Evolutionary conservation across 2,329 filamentous ascomycete genomes (phyloP).

Genomic region (Xylaria sp.): DNA sequence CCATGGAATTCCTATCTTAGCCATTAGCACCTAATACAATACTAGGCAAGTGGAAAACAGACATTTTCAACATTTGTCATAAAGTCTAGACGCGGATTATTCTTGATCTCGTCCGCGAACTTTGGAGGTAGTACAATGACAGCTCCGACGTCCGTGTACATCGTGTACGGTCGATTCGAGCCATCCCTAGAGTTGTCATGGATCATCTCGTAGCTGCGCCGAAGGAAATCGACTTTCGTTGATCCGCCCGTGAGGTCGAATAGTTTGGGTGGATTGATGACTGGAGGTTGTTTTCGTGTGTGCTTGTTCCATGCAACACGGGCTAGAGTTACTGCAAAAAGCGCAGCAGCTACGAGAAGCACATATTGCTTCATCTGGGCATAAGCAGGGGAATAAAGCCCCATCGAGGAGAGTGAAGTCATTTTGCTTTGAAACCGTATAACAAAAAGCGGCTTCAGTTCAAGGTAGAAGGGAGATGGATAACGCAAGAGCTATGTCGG

Average conservation of each 20-base stretch:
- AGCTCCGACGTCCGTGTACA: constrained; percentile 17
- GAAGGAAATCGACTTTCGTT: constrained; percentile 24
- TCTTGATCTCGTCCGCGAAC: constrained; percentile 27
- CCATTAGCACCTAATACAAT: constrained; percentile 3
- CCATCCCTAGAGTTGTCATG: background rate
- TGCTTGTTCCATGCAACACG: constrained; percentile 4
- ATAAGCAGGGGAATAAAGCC: background rate
- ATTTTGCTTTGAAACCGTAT: background rate
- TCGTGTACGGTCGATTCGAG: constrained; percentile 17
- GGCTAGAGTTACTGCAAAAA: constrained; percentile 8
- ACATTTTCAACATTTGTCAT: background rate
- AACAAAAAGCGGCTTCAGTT: background rate
- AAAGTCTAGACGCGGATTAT: constrained; percentile 20
- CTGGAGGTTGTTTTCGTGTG: constrained; percentile 9
- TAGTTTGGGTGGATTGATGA: constrained; percentile 17
- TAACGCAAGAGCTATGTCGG: background rate
- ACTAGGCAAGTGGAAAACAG: background rate
- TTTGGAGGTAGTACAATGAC: constrained; percentile 16
- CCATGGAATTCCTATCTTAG: constrained; percentile 19
- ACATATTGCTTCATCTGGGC: constrained; percentile 13
- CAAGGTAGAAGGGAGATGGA: background rate
- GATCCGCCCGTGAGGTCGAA: constrained; percentile 21
- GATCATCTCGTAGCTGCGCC: constrained; percentile 24
- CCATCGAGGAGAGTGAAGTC: constrained; percentile 4
- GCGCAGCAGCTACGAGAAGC: constrained; percentile 8